Percentiles rank a stretch among this genome's conserved stretches.
Conservation (phyloP, 1,284 basidiomycete species). For the Ceratorhiza oryzae-sativae region DNA sequence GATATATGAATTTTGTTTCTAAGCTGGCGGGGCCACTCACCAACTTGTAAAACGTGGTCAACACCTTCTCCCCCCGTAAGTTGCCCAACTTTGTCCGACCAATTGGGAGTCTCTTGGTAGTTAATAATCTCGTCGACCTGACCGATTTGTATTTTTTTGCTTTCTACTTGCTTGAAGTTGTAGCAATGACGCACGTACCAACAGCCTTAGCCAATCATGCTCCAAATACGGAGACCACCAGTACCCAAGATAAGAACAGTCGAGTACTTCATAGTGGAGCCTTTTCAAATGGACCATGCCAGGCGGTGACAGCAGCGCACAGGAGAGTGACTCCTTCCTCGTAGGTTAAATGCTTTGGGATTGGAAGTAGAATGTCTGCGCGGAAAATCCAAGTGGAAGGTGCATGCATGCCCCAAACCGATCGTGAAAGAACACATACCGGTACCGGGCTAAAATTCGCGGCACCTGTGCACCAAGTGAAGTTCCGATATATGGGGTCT, state of each 20-base stretch:
- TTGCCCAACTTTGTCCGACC: conserved; percentile 61
- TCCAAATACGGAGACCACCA: conserved; percentile 64
- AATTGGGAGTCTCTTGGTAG: conserved; percentile 62
- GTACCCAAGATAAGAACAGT: conserved; percentile 63
- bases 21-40: background rate
- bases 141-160: conserved; percentile 57
- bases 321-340: conserved; percentile 48
- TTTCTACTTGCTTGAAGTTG: conserved; percentile 68
- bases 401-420: background rate
- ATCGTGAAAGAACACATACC: conserved; percentile 55
- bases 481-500: background rate
- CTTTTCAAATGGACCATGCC: conserved; percentile 57
- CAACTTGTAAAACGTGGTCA: conserved; percentile 21
- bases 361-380: background rate
- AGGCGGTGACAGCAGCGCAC: conserved; percentile 62
- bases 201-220: conserved; percentile 63
- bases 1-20: background rate
- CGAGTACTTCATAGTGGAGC: conserved; percentile 58
- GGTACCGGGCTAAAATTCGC: conserved; percentile 10
- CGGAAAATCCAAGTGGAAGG: conserved; percentile 49
- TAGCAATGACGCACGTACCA: conserved; percentile 65
- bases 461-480: conserved; percentile 1
- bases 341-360: conserved; percentile 34
- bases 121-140: conserved; percentile 64
- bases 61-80: conserved; percentile 45